phyloP scores from a whole-genome alignment of 345 rosid genomes.

The Citrus hindsii region DNA sequence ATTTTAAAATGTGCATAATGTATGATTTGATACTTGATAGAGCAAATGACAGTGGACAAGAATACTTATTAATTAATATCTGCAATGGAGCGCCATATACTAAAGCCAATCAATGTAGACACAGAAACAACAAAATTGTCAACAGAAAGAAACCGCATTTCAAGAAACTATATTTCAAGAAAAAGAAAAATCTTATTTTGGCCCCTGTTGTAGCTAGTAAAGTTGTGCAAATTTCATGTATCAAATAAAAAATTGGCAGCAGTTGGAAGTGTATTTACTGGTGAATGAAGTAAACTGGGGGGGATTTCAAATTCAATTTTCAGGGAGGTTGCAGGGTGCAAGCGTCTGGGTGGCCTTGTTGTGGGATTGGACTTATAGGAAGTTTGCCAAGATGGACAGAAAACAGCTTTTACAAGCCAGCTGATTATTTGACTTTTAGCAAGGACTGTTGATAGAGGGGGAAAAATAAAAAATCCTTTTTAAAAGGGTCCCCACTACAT shows the following conservation, averaged over 20 bases:
- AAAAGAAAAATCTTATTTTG: neutral
- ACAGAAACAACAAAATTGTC: neutral
- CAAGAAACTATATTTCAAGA: too few species aligned
- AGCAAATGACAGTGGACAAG: neutral
- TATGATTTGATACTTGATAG: neutral
- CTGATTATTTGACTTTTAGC: slow-evolving; percentile 45
- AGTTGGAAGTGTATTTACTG: neutral
- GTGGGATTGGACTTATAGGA: neutral
- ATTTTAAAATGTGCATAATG: neutral
- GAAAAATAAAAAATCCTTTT: neutral
- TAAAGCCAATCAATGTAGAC: neutral
- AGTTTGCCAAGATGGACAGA: slow-evolving; percentile 28
- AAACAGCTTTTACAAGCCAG: slow-evolving; percentile 45
- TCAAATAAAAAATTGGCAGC: neutral
- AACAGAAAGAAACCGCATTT: neutral
- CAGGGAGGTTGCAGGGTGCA: too few species aligned
- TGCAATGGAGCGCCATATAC: neutral
- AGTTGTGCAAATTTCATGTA: too few species aligned
- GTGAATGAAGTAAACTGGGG: neutral
- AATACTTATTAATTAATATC: neutral
- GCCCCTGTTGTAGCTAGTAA: neutral
- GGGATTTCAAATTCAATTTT: too few species aligned
- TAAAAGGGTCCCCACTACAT: slow-evolving; percentile 20
- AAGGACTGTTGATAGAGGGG: neutral
- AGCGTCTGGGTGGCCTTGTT: neutral